Evolutionary conservation across 352 stramenopile genomes (phyloP), one percentile per base, ranked within the genome.

Genomic region (Pythium pectinolyticum): DNA sequence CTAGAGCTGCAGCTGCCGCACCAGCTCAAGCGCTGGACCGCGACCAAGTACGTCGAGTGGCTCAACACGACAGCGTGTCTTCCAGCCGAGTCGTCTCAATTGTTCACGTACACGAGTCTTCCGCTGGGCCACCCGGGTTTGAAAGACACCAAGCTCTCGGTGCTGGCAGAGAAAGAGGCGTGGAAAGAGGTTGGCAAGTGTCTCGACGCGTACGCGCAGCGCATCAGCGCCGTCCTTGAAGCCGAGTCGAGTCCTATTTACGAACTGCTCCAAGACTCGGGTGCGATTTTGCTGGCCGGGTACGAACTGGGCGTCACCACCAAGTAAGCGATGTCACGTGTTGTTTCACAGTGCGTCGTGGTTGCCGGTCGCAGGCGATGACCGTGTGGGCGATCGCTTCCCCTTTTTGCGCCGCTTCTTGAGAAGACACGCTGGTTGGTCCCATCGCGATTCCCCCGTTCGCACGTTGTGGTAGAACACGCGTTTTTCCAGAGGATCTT

Each of bases 151-250:
- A 73, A 71, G 19, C 63, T 88, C 7, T 53, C 74, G 24, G 50
- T 92, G 30, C 48, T 65, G 43, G 79, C 77, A 3, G 86, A 95
- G 71, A 81, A 90, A 40, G 77, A 82, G 30, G 84, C 80, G 19
- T 95, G 86, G 86, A 91, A 91, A 66, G 82, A 93, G 72, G 66
- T 95, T 24, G 34, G 46, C n/a, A 75, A 82, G 49, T 91, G 81
- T 27, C 68, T 95, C 32, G 86, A 95, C 56, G 77, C 84, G 5
- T 95, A 94, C 61, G 84, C 78, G 5, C 82, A 93, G 58, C 84
- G 86, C 17, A 75, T 88, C 39, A 91, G 79, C 24, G 84, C 80
- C 20, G 65, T 76, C 10, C 47, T 69, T 8, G 71, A 75, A 51
- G 53, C 68, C 1, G 59, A 87, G 25, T 45, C 82, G 30, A 89